Conservation (phyloP, 495 filamentous ascomycete genomes). For the Tuber indicum region DNA sequence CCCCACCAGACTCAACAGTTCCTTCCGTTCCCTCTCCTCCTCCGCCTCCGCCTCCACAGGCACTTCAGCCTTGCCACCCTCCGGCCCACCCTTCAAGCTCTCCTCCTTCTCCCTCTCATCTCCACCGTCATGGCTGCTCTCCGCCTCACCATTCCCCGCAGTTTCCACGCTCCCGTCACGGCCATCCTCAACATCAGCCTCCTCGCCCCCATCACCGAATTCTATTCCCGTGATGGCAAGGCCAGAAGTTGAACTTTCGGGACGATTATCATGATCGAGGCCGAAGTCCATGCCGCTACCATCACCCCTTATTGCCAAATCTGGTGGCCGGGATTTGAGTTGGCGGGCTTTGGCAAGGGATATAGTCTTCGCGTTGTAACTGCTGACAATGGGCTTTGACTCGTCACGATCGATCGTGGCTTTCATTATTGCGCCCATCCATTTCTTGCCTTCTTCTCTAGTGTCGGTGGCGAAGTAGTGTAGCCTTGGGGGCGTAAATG, state of each 20-base stretch:
- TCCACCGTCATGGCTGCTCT: constrained; percentile 8
- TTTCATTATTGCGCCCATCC: constrained; percentile 99
- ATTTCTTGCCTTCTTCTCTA: constrained; percentile 75
- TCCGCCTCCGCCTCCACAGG: neutral
- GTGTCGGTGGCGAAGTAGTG: constrained; percentile 97
- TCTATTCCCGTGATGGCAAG: constrained; percentile 36
- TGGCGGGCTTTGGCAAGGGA: constrained; percentile 73
- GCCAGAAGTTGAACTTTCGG: constrained; percentile 19
- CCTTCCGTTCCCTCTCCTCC: constrained; percentile 4
- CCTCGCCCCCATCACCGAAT: constrained; percentile 27
- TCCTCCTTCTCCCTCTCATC: neutral
- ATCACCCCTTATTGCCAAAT: constrained; percentile 22
- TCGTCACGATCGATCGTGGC: constrained; percentile 96
- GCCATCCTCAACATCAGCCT: constrained; percentile 33
- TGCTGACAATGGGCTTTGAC: constrained; percentile 65
- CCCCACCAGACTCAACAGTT: constrained; percentile 6
- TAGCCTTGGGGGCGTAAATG: constrained; percentile 91
- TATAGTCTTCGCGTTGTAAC: constrained; percentile 93
- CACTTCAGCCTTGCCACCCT: neutral
- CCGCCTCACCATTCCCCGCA: constrained; percentile 7
- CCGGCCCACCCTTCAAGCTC: neutral
- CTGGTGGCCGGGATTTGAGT: constrained; percentile 77
- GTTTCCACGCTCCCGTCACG: constrained; percentile 22
- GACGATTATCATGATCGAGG: neutral
- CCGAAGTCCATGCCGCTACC: constrained; percentile 9